phyloP scores from a whole-genome alignment of 352 stramenopile genomes.

The Globisporangium cystogenes region DNA sequence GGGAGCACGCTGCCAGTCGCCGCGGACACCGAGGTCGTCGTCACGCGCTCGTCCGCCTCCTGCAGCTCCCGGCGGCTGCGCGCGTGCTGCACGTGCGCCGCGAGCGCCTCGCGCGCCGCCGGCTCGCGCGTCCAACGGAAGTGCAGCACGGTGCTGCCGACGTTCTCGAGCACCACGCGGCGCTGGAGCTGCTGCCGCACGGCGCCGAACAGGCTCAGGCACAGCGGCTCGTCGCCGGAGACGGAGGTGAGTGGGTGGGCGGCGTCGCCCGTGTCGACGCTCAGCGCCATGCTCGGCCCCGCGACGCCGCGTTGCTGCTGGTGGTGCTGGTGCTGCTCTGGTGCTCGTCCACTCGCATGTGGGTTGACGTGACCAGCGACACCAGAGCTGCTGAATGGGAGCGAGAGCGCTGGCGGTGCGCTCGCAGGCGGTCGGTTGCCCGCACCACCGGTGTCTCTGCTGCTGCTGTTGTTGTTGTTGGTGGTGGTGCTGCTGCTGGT shows the following conservation, averaged over 20 bases:
- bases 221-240: conserved; percentile 8
- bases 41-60: neutral
- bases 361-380: too few species aligned
- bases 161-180: conserved; percentile 33
- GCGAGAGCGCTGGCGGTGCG: too few species aligned
- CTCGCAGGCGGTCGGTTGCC: too few species aligned
- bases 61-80: conserved; percentile 13
- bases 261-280: neutral
- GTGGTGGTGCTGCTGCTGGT: conserved; percentile 6
- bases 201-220: conserved; percentile 40
- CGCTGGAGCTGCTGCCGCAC: conserved; percentile 37
- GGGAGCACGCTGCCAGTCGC: conserved; percentile 46
- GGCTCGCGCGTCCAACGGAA: conserved; percentile 48
- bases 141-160: conserved; percentile 46
- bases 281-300: neutral
- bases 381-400: too few species aligned
- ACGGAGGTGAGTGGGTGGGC: neutral
- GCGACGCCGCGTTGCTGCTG: neutral
- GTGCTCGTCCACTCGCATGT: too few species aligned
- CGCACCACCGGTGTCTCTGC: too few species aligned
- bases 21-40: conserved; percentile 40
- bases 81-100: conserved; percentile 13
- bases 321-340: neutral
- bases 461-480: too few species aligned
- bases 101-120: conserved; percentile 21